A percentile compares a stretch with the other conserved stretches of the same genome.
phyloP scores from a whole-genome alignment of 2,329 filamentous ascomycete genomes.

The Geosmithia putterillii region DNA sequence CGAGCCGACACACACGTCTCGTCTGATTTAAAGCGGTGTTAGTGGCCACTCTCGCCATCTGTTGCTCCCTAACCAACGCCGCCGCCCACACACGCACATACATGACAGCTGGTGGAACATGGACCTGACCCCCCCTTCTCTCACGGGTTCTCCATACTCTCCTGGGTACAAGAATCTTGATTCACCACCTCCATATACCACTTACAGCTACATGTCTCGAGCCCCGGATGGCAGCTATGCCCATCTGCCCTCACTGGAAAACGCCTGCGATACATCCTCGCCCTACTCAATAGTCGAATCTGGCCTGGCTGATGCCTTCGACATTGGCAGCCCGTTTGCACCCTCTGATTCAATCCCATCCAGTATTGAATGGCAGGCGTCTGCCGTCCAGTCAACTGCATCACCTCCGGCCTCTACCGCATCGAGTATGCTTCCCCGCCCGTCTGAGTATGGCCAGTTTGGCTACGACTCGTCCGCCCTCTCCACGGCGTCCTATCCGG shows the following conservation, averaged over 20 bases:
- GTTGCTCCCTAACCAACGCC: background rate
- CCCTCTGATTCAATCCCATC: conserved; percentile 24
- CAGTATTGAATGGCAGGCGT: conserved; percentile 28
- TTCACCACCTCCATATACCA: conserved; percentile 2
- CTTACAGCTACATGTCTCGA: conserved; percentile 1
- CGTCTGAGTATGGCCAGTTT: conserved; percentile 40
- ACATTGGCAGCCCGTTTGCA: conserved; percentile 11
- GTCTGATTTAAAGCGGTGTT: background rate
- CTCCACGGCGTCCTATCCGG: conserved; percentile 23
- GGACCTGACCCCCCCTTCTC: conserved; percentile 9
- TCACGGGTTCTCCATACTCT: conserved; percentile 9
- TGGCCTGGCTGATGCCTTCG: conserved; percentile 22
- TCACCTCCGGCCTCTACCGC: conserved; percentile 19
- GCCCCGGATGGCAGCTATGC: background rate
- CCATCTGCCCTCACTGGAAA: background rate
- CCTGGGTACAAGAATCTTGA: conserved; percentile 4
- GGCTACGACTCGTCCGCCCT: conserved; percentile 27
- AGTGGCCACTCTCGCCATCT: background rate
- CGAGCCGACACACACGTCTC: background rate
- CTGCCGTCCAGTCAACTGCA: conserved; percentile 23
- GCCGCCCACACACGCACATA: background rate
- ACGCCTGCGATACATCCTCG: conserved; percentile 1
- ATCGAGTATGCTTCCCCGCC: conserved; percentile 28
- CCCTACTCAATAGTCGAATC: conserved; percentile 24
- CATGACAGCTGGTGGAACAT: conserved; percentile 3